A percentile compares a stretch with the other conserved stretches of the same genome.
phyloP scores from a whole-genome alignment of 805 yeast species.

The fission yeast (Schizosaccharomyces pombe) region DNA sequence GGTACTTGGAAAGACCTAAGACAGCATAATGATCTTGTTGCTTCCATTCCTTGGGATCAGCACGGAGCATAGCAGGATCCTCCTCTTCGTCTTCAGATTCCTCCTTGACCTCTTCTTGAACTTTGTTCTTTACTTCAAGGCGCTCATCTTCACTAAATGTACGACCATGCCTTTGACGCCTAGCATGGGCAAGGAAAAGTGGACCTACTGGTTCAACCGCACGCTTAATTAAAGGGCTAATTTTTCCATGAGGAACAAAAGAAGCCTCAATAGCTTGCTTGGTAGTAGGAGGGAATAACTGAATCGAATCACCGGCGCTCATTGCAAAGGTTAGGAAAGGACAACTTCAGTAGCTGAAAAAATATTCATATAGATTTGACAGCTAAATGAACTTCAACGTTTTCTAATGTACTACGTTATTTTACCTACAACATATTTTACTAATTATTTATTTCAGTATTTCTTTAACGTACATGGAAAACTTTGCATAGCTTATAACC shows the following conservation, averaged over 20 bases:
- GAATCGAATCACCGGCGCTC: neutral
- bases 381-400: neutral
- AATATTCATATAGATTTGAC: too few relatives aligned
- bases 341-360: too few relatives aligned
- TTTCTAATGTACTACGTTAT: neutral
- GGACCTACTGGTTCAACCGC: conserved; percentile 94
- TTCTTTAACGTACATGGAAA: too few relatives aligned
- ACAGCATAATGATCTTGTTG: conserved; percentile 88
- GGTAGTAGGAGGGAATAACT: neutral
- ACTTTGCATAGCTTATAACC: too few relatives aligned
- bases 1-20: conserved; percentile 71
- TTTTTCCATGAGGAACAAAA: neutral
- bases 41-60: conserved; percentile 98
- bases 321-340: neutral
- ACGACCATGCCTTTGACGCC: conserved; percentile 86
- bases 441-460: too few relatives aligned
- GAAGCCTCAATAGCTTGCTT: neutral
- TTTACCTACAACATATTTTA: too few relatives aligned
- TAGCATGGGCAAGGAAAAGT: conserved; percentile 83
- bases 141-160: conserved; percentile 96
- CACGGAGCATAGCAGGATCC: conserved; percentile 54
- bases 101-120: conserved; percentile 33
- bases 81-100: conserved; percentile 41
- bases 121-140: conserved; percentile 56
- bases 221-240: conserved; percentile 19